Percentiles rank a stretch among this genome's conserved stretches.
phyloP scores from a whole-genome alignment of 495 filamentous ascomycete species.

The Articulospora tetracladia region DNA sequence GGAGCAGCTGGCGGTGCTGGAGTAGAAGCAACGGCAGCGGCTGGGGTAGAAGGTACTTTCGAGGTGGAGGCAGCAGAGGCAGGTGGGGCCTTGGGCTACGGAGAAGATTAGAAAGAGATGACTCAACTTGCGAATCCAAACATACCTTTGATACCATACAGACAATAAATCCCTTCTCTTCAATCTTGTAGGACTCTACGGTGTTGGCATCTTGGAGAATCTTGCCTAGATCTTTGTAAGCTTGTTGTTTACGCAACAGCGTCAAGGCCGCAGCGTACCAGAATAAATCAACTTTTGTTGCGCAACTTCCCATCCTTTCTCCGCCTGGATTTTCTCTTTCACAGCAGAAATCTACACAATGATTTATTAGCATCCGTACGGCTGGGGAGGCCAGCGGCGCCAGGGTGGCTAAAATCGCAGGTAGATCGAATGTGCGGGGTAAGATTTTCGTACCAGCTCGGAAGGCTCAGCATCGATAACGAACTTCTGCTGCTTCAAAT shows the following conservation, averaged over 20 bases:
- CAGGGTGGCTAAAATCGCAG: not conserved
- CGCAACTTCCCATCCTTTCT: slow-evolving; percentile 88
- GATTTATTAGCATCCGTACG: slow-evolving; percentile 25
- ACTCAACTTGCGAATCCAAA: not conserved
- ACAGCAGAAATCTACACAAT: slow-evolving; percentile 69
- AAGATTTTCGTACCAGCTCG: slow-evolving; percentile 65
- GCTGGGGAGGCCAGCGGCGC: slow-evolving; percentile 6
- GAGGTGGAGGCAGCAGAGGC: slow-evolving; percentile 16
- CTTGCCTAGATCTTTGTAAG: slow-evolving; percentile 62
- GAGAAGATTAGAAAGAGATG: slow-evolving; percentile 19
- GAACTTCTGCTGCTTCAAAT: slow-evolving; percentile 98
- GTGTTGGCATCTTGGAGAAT: slow-evolving; percentile 96
- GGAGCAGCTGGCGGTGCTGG: slow-evolving; percentile 58
- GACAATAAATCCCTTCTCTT: slow-evolving; percentile 98
- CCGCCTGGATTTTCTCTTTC: slow-evolving; percentile 82
- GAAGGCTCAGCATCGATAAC: slow-evolving; percentile 88
- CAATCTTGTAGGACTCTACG: slow-evolving; percentile 92
- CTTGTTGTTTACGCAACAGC: not conserved
- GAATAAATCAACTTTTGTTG: slow-evolving; percentile 96
- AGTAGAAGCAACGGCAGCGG: slow-evolving; percentile 48
- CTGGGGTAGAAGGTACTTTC: slow-evolving; percentile 69
- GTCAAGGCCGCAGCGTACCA: slow-evolving; percentile 53
- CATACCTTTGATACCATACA: slow-evolving; percentile 93
- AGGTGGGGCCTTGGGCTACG: slow-evolving; percentile 18
- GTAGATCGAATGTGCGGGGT: not conserved